phyloP scores from a whole-genome alignment of 768 basidiomycete genomes.

The Coprinopsis strossmayeri region DNA sequence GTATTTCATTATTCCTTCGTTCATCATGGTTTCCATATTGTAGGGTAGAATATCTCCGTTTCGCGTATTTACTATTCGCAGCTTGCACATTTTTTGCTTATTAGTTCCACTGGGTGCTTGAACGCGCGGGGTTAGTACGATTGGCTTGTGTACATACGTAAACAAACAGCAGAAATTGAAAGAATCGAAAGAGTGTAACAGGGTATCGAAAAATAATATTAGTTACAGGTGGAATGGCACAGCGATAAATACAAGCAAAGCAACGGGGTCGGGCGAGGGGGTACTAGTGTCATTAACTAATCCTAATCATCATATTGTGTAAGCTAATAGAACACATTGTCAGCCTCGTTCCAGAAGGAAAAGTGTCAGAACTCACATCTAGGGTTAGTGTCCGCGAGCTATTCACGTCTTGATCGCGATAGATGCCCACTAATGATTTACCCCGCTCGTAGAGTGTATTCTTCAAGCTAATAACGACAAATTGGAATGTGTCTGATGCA shows the following conservation, averaged over 20 bases:
- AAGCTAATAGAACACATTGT: slow-evolving; percentile 28
- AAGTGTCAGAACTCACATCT: slow-evolving; percentile 51
- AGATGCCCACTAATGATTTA: slow-evolving; percentile 87
- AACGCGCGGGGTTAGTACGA: no score
- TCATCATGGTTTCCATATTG: not conserved
- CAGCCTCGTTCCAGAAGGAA: not conserved
- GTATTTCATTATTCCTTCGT: slow-evolving; percentile 1
- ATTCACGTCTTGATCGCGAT: slow-evolving; percentile 90
- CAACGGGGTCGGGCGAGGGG: not conserved
- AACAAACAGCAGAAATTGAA: no score
- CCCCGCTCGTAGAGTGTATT: slow-evolving; percentile 88
- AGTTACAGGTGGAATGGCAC: not conserved
- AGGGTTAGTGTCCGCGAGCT: slow-evolving; percentile 89
- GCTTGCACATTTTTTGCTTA: not conserved
- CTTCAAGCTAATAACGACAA: slow-evolving; percentile 96
- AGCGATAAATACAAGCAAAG: slow-evolving; percentile 5
- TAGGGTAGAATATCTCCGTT: no score
- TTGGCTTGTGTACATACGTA: no score
- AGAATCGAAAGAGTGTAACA: not conserved
- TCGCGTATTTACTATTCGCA: not conserved
- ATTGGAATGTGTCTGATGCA: slow-evolving; percentile 83
- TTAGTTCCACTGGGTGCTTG: no score
- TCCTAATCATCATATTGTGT: slow-evolving; percentile 55
- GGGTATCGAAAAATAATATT: not conserved
- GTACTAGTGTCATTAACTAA: not conserved